Base-by-base conservation (phyloP, 2,329 filamentous ascomycete genomes). In the Hirsutella thompsonii region DNA sequence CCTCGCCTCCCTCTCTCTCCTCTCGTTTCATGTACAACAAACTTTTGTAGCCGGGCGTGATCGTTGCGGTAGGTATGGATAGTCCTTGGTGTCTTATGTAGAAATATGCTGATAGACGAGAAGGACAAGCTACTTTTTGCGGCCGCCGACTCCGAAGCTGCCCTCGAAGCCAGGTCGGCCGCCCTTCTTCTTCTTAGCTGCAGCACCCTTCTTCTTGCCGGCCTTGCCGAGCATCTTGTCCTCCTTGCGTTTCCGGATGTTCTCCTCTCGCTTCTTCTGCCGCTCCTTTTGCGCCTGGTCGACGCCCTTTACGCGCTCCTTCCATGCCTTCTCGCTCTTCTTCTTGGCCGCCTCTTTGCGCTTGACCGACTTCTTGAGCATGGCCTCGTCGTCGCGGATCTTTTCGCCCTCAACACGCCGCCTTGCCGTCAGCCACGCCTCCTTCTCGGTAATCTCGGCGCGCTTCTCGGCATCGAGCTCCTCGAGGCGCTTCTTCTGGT, bases 321-420 rank as follows among this genome's bases (percentile, higher is more conserved):
- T 73, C 85, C 92, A 96, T 55, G 92, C 87, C 56, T 83, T 81
- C 59, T 87, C 86, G 57, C 85, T 93, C 76, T 92, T 94, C 63
- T 81, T 82, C 76, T 95, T 96, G 40, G 75, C 69, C 50, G 81
- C 78, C 54, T 95, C 87, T 67, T 94, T 93, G 50, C 90, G 80
- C 73, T 95, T 95, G 49, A 96, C 69, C 0, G 89, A 84, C 70
- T 94, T 95, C 71, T 94, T 95, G 21, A 98, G 72, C 42, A 94
- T 65, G 36, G 75, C 78, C 47, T 87, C 86, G 58, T 94, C 87
- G 55, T 96, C 88, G 45, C 79, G 79, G 28, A 95, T 81, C 57
- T 86, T 84, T 56, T 94, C 89, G 38, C 92, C 92, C 58, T 94
- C 85, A 2, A 83, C 87, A 20, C 83, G 79, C 62, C 87, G 86